Percentiles rank a stretch among this genome's conserved stretches.
phyloP scores from a whole-genome alignment of 768 basidiomycete species.

The Serendipita indica region DNA sequence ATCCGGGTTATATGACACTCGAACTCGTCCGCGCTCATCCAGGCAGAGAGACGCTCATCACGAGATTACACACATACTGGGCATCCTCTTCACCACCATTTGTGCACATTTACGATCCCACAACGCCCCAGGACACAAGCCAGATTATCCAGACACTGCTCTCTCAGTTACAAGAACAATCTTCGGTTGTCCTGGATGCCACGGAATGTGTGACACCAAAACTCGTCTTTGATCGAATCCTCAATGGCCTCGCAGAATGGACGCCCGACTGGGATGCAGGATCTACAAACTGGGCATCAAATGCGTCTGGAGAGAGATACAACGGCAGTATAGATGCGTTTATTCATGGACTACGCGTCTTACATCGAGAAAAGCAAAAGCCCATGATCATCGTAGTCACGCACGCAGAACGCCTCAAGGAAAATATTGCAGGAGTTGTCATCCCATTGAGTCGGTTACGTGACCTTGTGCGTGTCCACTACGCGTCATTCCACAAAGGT shows the following conservation, averaged over 20 bases:
- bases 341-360: constrained; percentile 44
- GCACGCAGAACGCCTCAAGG: constrained; percentile 50
- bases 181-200: constrained; percentile 9
- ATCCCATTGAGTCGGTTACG: constrained; percentile 56
- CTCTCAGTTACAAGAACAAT: neutral
- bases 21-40: neutral
- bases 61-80: neutral
- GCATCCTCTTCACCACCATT: constrained; percentile 36
- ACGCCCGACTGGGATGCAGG: constrained; percentile 44
- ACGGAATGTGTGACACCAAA: constrained; percentile 42
- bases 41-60: neutral
- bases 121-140: constrained; percentile 32
- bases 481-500: neutral
- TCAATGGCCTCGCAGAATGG: constrained; percentile 48
- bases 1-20: too few relatives aligned
- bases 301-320: constrained; percentile 29
- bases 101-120: constrained; percentile 49
- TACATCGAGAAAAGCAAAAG: constrained; percentile 23
- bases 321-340: constrained; percentile 57
- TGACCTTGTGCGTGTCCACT: constrained; percentile 43
- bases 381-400: constrained; percentile 48
- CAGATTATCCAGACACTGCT: too few relatives aligned
- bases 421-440: constrained; percentile 45
- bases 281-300: constrained; percentile 39
- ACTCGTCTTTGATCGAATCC: constrained; percentile 47